Evolutionary conservation across 148 eudicot genomes (phyloP).

Genomic region (Rhododendron vialii): DNA sequence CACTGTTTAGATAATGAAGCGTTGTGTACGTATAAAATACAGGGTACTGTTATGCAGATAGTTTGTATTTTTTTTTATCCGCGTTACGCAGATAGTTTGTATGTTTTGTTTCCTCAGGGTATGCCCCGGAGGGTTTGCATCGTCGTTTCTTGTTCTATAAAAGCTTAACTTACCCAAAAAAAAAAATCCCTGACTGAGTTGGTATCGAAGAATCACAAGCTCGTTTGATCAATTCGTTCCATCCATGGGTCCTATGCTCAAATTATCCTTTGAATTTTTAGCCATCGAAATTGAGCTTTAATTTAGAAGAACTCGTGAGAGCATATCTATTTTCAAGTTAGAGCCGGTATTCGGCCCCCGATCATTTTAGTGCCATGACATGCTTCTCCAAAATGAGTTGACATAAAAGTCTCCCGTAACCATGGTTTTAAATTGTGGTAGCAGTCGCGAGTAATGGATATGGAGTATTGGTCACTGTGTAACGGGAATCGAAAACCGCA

Average conservation of each 20-base stretch:
- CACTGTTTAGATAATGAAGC: background rate
- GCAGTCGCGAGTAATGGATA: too few species aligned
- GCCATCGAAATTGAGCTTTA: background rate
- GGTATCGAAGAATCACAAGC: background rate
- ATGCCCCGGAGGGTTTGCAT: too few species aligned
- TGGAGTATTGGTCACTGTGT: too few species aligned
- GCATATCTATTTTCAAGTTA: background rate
- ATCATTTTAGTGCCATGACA: too few species aligned
- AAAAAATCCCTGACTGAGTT: background rate
- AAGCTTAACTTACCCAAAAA: too few species aligned
- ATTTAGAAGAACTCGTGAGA: background rate
- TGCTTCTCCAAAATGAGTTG: background rate
- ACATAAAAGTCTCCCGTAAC: too few species aligned
- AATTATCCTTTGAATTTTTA: background rate
- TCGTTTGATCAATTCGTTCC: background rate
- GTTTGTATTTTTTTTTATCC: too few species aligned
- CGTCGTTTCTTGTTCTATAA: too few species aligned
- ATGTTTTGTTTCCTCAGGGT: too few species aligned
- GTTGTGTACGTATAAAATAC: background rate
- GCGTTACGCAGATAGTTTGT: too few species aligned
- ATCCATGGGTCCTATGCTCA: background rate
- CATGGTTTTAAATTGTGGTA: too few species aligned
- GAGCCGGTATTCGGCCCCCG: background rate
- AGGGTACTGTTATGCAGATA: background rate
- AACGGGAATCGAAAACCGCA: too few species aligned